Evolutionary conservation across 163 green algal genomes (phyloP).

Genomic region (Chlamydomonas reinhardtii): DNA sequence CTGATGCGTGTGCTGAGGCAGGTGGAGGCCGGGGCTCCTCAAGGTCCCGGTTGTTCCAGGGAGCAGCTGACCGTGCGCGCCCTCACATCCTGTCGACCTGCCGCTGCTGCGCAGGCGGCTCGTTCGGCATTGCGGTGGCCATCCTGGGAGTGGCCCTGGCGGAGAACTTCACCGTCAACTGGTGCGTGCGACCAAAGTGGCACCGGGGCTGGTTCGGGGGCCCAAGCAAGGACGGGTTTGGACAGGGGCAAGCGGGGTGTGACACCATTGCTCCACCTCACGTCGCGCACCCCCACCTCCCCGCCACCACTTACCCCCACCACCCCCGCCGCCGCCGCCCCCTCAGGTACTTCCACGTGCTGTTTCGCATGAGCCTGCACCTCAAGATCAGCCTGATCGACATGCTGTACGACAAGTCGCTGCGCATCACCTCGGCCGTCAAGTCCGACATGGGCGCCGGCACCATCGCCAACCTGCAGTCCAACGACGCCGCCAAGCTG

Average conservation of each 20-base stretch:
- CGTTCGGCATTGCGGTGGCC: conserved; percentile 68
- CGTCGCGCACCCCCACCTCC: too few species aligned
- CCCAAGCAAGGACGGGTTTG: too few species aligned
- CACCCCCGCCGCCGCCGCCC: background rate
- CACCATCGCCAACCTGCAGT: conserved; percentile 87
- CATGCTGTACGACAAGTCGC: conserved; percentile 79
- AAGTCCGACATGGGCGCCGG: conserved; percentile 74
- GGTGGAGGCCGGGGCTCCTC: too few species aligned
- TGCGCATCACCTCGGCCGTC: conserved; percentile 71
- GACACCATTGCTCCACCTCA: too few species aligned
- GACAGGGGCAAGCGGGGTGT: too few species aligned
- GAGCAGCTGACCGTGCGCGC: too few species aligned
- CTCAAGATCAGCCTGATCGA: conserved; percentile 78
- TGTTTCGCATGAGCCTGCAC: conserved; percentile 84
- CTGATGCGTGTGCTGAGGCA: too few species aligned
- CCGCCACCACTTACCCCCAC: too few species aligned
- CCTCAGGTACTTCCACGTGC: conserved; percentile 57
- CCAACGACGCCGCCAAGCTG: conserved; percentile 91
- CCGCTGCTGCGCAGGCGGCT: conserved; percentile 5
- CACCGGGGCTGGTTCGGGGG: too few species aligned
- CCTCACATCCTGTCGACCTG: too few species aligned
- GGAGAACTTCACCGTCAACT: conserved; percentile 88
- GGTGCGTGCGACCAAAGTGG: conserved; percentile 77
- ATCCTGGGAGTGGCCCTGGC: conserved; percentile 66
- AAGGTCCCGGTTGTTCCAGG: too few species aligned